These are phyloP conservation scores for Pisolithus thermaeus DNA, from an alignment of 1,284 basidiomycete genomes.

Conservation along the genomic window DNA sequence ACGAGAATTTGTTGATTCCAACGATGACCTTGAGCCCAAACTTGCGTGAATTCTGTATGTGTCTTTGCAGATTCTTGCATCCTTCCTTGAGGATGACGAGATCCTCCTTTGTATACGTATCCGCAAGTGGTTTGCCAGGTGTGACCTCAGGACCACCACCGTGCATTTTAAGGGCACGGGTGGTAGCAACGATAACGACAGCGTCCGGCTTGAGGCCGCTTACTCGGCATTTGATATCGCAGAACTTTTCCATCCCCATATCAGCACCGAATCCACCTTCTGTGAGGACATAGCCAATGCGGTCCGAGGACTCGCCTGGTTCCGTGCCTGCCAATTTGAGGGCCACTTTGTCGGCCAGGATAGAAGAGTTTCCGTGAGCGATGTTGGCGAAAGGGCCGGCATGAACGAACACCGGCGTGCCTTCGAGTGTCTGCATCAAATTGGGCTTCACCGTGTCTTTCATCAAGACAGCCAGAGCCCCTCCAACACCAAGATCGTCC, in stretches of 20 bases:
- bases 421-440: constrained; percentile 98
- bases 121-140: constrained; percentile 91
- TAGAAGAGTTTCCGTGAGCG: constrained; percentile 98
- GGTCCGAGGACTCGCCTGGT: constrained; percentile 76
- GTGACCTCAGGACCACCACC: constrained; percentile 97
- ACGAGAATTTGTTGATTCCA: constrained; percentile 94
- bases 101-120: constrained; percentile 94
- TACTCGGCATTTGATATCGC: constrained; percentile 98
- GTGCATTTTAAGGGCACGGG: constrained; percentile 98
- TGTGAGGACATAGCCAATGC: constrained; percentile 93
- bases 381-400: constrained; percentile 99
- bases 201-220: constrained; percentile 93
- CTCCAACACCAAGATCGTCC: constrained; percentile 94
- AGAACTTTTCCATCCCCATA: constrained; percentile 99
- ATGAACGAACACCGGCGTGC: constrained; percentile 98
- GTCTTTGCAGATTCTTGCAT: constrained; percentile 89
- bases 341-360: constrained; percentile 93
- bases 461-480: constrained; percentile 95
- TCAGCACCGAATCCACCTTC: constrained; percentile 99
- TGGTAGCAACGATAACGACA: constrained; percentile 94
- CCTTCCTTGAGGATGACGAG: constrained; percentile 88
- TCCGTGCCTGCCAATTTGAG: constrained; percentile 98
- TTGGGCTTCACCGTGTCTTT: constrained; percentile 99
- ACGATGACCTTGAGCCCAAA: constrained; percentile 97
- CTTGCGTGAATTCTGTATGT: constrained; percentile 94